Evolutionary conservation across 2,329 filamentous ascomycete species (phyloP).

Genomic region (Paraphoma chrysanthemicola): DNA sequence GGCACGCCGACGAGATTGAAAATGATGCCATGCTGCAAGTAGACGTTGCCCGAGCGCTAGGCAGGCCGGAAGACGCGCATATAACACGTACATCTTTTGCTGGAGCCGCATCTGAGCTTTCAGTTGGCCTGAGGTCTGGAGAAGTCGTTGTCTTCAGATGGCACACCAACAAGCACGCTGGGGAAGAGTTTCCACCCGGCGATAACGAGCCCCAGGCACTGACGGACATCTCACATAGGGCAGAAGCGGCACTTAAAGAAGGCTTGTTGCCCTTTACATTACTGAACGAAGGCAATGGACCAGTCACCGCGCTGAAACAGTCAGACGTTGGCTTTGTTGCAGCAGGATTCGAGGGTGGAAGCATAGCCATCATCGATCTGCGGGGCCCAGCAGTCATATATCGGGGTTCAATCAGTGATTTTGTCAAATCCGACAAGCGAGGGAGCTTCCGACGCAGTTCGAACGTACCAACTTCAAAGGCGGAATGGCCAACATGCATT

Average conservation of each 20-base stretch:
- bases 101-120: slow-evolving; percentile 82
- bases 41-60: slow-evolving; percentile 82
- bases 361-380: slow-evolving; percentile 82
- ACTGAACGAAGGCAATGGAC: slow-evolving; percentile 82
- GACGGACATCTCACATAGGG: slow-evolving; percentile 74
- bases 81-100: slow-evolving; percentile 82
- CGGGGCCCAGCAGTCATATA: slow-evolving; percentile 87
- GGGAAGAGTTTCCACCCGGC: slow-evolving; percentile 66
- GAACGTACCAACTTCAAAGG: slow-evolving; percentile 52
- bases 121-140: slow-evolving; percentile 79
- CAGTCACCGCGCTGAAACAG: slow-evolving; percentile 79
- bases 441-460: slow-evolving; percentile 71
- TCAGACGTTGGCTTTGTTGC: slow-evolving; percentile 95
- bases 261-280: slow-evolving; percentile 81
- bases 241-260: slow-evolving; percentile 76
- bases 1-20: slow-evolving; percentile 91
- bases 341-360: slow-evolving; percentile 82
- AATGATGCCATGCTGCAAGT: slow-evolving; percentile 83
- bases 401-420: slow-evolving; percentile 73
- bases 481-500: slow-evolving; percentile 80
- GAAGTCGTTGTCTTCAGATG: slow-evolving; percentile 88
- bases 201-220: slow-evolving; percentile 59
- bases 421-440: slow-evolving; percentile 78
- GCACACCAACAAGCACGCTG: slow-evolving; percentile 78
- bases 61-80: slow-evolving; percentile 77